phyloP scores from a whole-genome alignment of 2,329 filamentous ascomycete genomes.

The Helminthosporium solani region DNA sequence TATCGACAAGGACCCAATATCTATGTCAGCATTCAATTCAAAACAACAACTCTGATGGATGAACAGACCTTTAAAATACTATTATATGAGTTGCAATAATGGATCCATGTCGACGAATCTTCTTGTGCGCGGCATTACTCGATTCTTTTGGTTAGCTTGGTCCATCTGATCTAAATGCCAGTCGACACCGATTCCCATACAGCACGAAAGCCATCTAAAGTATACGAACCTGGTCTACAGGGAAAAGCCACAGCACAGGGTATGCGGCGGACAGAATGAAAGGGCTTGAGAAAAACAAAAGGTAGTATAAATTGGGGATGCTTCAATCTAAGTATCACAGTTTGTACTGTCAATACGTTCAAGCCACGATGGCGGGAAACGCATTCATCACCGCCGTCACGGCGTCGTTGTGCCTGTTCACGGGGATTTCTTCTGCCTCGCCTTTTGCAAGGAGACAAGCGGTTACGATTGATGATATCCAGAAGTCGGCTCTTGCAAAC shows the following conservation, averaged over 20 bases:
- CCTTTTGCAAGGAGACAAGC: conserved; percentile 23
- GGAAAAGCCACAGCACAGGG: neutral
- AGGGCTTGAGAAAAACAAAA: neutral
- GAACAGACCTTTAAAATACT: neutral
- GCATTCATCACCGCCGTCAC: conserved; percentile 20
- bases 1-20: neutral
- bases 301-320: conserved; percentile 14
- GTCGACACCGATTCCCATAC: neutral
- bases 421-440: conserved; percentile 15
- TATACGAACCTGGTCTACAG: neutral
- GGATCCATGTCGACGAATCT: neutral
- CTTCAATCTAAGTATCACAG: conserved; percentile 1
- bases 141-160: neutral
- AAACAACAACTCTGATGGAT: conserved; percentile 7
- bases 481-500: conserved; percentile 29
- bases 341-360: neutral
- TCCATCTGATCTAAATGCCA: neutral
- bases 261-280: neutral
- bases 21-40: conserved; percentile 7
- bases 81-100: neutral
- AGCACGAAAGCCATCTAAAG: neutral
- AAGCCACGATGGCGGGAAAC: conserved; percentile 22
- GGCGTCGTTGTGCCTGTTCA: conserved; percentile 25
- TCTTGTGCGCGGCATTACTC: neutral
- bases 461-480: conserved; percentile 24